Base-by-base conservation (phyloP, 495 filamentous ascomycete species). In the Penicillium flavigenum region DNA sequence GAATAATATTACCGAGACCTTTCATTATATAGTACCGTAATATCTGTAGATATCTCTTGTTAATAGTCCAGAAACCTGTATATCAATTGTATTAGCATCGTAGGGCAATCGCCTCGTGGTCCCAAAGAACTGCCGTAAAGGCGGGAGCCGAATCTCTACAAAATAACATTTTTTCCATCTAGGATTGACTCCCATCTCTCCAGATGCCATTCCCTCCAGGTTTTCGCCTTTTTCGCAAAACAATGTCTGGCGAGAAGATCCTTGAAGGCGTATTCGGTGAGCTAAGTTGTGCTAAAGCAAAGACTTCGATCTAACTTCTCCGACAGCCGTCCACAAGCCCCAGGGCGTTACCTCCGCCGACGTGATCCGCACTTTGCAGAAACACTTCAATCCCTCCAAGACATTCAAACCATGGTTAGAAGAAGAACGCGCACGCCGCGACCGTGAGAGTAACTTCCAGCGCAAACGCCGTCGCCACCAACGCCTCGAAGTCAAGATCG, bases 311-410 rank as follows among this genome's bases (percentile, higher is more conserved):
- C 45, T 62, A 31, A 55, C 38, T 22, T 52, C 39, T 17, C 51
- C 31, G 11, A 16, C 52, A 96, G 94, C 90, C 68, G 85, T 97
- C 69, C 91, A 98, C 77, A 98, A 98, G 75, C 94, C 94, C 45
- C 73, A 86, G 62, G 84, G 85, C 63, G 81, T 92, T 62, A 88
- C 84, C 72, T 97, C 93, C 27, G 91, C 91, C 57, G 87, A 94
- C 70, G 90, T 90, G 3, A 82, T 98, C 61, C 90, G 93, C 62
- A 84, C 89, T 60, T 82, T 94, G 42, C 90, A 96, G 71, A 69
- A 70, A 27, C 80, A 86, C 68, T 94, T 98, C 82, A 88, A 89
- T 59, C 82, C 83, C n/a, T 96, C 94, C 24, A 61, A 74, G 8
- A 66, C 86, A 54, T 98, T 98, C 74, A 75, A 77, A 11, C 87